A percentile compares a stretch with the other conserved stretches of the same genome.
These are phyloP conservation scores for Juglanconis oblonga DNA, from an alignment of 2,329 filamentous ascomycete genomes.

Conservation along the genomic window DNA sequence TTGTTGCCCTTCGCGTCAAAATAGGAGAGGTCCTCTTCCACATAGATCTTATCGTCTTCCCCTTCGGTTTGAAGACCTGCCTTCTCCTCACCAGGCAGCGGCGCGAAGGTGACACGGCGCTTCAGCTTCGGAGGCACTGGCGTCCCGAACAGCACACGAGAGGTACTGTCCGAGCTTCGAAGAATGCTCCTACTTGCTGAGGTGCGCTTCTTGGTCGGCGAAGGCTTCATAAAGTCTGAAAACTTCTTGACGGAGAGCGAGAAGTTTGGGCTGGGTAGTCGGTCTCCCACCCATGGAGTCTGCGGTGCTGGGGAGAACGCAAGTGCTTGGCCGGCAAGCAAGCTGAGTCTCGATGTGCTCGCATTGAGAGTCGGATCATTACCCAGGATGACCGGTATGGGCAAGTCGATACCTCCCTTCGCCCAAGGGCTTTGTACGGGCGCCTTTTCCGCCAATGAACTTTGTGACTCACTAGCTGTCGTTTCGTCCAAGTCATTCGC, in stretches of 20 bases:
- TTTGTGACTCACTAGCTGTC: neutral
- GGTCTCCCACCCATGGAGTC: conserved; percentile 19
- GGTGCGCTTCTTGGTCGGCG: conserved; percentile 31
- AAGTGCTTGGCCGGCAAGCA: conserved; percentile 2
- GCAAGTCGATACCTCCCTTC: neutral
- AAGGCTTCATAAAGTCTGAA: conserved; percentile 49
- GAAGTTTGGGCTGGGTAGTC: conserved; percentile 42
- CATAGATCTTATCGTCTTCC: neutral
- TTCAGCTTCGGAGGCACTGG: conserved; percentile 21
- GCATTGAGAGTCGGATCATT: conserved; percentile 12
- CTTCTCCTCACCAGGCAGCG: conserved; percentile 22
- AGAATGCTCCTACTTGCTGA: conserved; percentile 1
- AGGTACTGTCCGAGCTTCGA: neutral
- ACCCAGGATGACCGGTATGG: conserved; percentile 6
- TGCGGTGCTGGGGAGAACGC: conserved; percentile 26
- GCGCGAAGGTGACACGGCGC: conserved; percentile 36
- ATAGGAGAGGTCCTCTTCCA: conserved; percentile 13
- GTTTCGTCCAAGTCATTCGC: neutral
- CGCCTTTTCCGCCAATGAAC: neutral
- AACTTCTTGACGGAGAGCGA: conserved; percentile 50
- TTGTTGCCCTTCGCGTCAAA: conserved; percentile 8
- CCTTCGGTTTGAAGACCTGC: neutral
- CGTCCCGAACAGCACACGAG: conserved; percentile 8
- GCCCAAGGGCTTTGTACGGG: conserved; percentile 6
- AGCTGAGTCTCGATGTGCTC: neutral